phyloP scores from a whole-genome alignment of 2,329 filamentous ascomycete species.

The Septoria petroselini region DNA sequence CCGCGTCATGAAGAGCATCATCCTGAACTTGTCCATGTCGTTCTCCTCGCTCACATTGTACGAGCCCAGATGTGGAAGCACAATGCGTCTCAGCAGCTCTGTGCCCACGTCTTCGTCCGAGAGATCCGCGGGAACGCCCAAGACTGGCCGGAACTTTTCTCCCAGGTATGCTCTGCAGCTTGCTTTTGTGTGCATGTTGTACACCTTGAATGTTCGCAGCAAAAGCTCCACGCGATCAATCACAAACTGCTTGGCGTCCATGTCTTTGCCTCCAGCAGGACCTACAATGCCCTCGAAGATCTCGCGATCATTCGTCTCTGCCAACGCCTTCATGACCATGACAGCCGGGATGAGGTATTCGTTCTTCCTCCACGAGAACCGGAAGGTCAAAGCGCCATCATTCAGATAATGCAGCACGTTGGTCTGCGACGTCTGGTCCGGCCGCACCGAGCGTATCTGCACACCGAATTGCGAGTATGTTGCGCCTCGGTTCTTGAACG shows the following conservation, averaged over 20 bases:
- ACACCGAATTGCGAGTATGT: conserved; percentile 89
- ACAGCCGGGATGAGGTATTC: conserved; percentile 94
- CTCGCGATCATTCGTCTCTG: conserved; percentile 94
- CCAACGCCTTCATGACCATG: conserved; percentile 93
- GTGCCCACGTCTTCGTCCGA: conserved; percentile 85
- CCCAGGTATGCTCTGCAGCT: conserved; percentile 85
- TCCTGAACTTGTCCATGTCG: conserved; percentile 87
- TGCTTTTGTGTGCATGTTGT: conserved; percentile 74
- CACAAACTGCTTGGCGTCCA: conserved; percentile 81
- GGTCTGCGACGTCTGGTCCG: conserved; percentile 97
- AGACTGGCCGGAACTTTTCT: conserved; percentile 82
- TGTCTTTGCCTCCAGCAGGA: conserved; percentile 67
- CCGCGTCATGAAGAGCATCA: conserved; percentile 92
- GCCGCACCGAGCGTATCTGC: conserved; percentile 84
- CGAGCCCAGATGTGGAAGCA: conserved; percentile 87
- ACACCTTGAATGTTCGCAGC: conserved; percentile 88
- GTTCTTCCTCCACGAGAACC: conserved; percentile 96
- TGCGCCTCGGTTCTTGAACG: conserved; percentile 81
- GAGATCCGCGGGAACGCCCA: conserved; percentile 79
- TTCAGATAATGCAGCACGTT: conserved; percentile 94
- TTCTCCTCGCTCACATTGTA: conserved; percentile 78
- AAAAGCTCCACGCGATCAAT: conserved; percentile 91
- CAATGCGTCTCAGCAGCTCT: conserved; percentile 85
- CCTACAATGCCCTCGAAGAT: conserved; percentile 94
- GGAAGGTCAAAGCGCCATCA: conserved; percentile 93